Evolutionary conservation across 192 early-diverging fungal genomes (phyloP).

Genomic region (Coemansia sp.): DNA sequence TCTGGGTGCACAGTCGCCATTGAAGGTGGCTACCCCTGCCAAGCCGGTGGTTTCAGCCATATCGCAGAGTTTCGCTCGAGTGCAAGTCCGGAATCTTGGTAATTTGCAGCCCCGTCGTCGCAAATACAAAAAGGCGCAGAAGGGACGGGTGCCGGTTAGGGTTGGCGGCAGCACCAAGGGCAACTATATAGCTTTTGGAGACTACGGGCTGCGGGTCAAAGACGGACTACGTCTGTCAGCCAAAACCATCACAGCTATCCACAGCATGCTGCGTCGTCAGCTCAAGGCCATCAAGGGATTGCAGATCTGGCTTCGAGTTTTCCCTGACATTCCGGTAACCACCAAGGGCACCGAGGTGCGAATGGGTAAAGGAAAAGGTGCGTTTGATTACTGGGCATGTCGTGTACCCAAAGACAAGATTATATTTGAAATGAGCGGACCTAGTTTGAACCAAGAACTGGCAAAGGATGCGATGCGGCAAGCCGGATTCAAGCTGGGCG

Average conservation of each 20-base stretch:
- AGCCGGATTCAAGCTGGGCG: slow-evolving; percentile 48
- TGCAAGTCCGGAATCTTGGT: slow-evolving; percentile 55
- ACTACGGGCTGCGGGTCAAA: slow-evolving; percentile 88
- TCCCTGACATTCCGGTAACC: slow-evolving; percentile 90
- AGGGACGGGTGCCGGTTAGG: slow-evolving; percentile 80
- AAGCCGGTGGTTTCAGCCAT: not conserved
- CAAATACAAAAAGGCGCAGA: slow-evolving; percentile 84
- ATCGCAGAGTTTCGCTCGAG: slow-evolving; percentile 1
- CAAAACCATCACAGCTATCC: slow-evolving; percentile 76
- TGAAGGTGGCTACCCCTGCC: not conserved
- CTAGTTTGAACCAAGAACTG: slow-evolving; percentile 73
- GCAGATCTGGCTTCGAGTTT: slow-evolving; percentile 80
- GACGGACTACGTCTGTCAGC: slow-evolving; percentile 79
- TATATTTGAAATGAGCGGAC: slow-evolving; percentile 79
- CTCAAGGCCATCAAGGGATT: slow-evolving; percentile 87
- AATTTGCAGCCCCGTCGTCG: slow-evolving; percentile 76
- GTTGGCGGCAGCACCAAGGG: slow-evolving; percentile 83
- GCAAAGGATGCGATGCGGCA: slow-evolving; percentile 49
- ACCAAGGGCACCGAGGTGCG: slow-evolving; percentile 87
- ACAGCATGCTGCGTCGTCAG: slow-evolving; percentile 70
- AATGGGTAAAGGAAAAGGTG: slow-evolving; percentile 98
- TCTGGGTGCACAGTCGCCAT: not conserved
- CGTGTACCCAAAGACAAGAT: slow-evolving; percentile 86
- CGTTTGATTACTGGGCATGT: slow-evolving; percentile 89
- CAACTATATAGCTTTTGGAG: slow-evolving; percentile 83